Base-by-base conservation (phyloP, 2,329 filamentous ascomycete species). In the Hypomyces perniciosus region DNA sequence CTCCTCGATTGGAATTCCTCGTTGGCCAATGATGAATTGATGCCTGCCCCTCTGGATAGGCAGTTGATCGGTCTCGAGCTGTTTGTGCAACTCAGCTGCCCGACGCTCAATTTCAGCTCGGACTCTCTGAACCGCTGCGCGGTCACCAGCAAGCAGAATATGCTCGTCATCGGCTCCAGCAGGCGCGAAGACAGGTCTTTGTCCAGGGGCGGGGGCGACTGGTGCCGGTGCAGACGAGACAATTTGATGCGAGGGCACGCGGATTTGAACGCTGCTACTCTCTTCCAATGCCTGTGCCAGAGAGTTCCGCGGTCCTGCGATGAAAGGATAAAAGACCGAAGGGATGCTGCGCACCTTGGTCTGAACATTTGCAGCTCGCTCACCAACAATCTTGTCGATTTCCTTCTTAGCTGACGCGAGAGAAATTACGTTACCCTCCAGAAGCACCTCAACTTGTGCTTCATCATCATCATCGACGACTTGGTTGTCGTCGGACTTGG, bases 301-400 rank as follows among this genome's bases (percentile, higher is more conserved):
- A 43, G 79, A 74, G 65, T 90, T 88, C 65, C 86, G 80, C 8
- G 85, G 82, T 44, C 90, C 90, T 27, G 90, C 86, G 67, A 99
- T 85, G 75, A 99, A 99, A 47, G 92, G 92, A 71, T 93, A 99
- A 69, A 93, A 95, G 66, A 96, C 90, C 28, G 90, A 81, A 6
- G 93, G 91, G 53, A 99, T 86, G 44, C 85, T 84, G 68, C 85
- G 89, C 57, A 99, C 71, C 61, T 88, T 89, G 51, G 90, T 79
- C 71, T 82, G 93, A 63, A 91, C 81, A 59, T 86, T 92, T 50
- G 89, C 86, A 48, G 88, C 84, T 55, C 90, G 85, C 69, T 96
- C 90, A 61, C 86, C 86, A 50, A 89, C 90, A 65, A 97, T 96
- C 62, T 85, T 86, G 62, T 89, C 78, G 61, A 99, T 93, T 60